Evolutionary conservation across 768 basidiomycete species (phyloP).

Genomic region (Goffeauzyma gilvescens): DNA sequence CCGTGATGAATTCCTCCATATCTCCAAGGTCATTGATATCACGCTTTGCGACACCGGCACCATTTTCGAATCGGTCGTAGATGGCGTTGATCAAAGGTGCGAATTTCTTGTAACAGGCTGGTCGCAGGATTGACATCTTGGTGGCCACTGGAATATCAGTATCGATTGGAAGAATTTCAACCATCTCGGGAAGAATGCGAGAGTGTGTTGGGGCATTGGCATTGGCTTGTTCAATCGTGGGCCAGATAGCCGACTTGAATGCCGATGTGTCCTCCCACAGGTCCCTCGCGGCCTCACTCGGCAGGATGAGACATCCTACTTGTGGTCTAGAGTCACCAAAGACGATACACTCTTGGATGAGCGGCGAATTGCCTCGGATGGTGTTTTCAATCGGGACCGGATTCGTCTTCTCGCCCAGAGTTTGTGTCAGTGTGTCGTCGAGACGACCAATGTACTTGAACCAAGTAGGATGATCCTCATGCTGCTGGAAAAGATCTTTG

Average conservation of each 20-base stretch:
- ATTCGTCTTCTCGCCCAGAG: conserved; percentile 42
- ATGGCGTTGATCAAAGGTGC: conserved; percentile 36
- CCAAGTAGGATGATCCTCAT: conserved; percentile 33
- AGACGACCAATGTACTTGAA: conserved; percentile 42
- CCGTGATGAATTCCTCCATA: conserved; percentile 33
- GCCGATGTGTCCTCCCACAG: conserved; percentile 32
- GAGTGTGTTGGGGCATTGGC: conserved; percentile 41
- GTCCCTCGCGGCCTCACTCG: conserved; percentile 33
- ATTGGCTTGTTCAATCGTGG: conserved; percentile 40
- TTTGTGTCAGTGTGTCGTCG: conserved; percentile 40
- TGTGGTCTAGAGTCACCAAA: conserved; percentile 40
- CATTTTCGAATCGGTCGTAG: conserved; percentile 36
- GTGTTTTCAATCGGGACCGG: conserved; percentile 41
- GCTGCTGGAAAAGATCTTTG: conserved; percentile 40
- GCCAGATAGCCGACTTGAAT: conserved; percentile 35
- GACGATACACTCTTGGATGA: conserved; percentile 40
- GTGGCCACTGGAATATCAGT: conserved; percentile 40
- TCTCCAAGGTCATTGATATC: conserved; percentile 26
- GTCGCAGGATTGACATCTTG: conserved; percentile 40
- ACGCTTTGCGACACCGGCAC: conserved; percentile 21
- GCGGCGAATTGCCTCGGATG: conserved; percentile 38
- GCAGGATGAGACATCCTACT: conserved; percentile 40
- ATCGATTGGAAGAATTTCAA: conserved; percentile 37
- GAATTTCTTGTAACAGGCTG: conserved; percentile 40
- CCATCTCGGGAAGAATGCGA: conserved; percentile 38